Base-by-base conservation (phyloP, 1,284 basidiomycete genomes). In the Sporisorium sorghi region DNA sequence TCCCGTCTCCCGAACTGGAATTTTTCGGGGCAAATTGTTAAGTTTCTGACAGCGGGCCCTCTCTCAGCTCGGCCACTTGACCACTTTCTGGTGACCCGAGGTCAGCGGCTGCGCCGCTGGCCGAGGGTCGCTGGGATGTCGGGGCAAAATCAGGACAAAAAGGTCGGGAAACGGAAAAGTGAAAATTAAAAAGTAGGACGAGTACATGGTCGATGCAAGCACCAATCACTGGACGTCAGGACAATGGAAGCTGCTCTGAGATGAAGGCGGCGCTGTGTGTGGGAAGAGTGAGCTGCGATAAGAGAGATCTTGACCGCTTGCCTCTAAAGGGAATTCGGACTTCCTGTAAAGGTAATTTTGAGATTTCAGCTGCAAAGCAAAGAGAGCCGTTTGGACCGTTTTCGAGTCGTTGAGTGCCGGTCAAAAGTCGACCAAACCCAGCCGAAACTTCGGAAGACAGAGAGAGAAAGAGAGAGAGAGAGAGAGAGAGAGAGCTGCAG, bases 241-340 rank as follows among this genome's bases (percentile, higher is more conserved):
- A 26, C 28, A 19, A 30, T 17, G n/a, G 19, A 7, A 11, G 46
- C 7, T 30, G 26, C 17, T 8, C 17, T 19, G 28, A 28, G n/a
- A 12, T n/a, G 17, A 47, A 47, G 35, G 21, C n/a, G 21, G 33
- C 30, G 32, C 21, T 35, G 23, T 23, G 43, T 33, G 26, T 33
- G 28, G 33, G 17, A 43, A 12, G 7, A 4, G 11, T 24, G 23
- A 40, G 28, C 28, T 21, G 44, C 51, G 68, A 71, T 71, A 71
- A 71, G 68, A 12, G 14, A 32, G 46, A 65, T 71, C 57, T 26
- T 23, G 24, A 19, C 1, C 17, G 39, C 66, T 62, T 73, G 58
- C 71, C 71, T 74, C 51, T 74, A 69, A 74, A 69, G 72, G 72
- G 24, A 74, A 74, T 69, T 73, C 12, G 28, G 33, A n/a, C 50